These are phyloP conservation scores for Triticum monococcum DNA, from an alignment of 176 grass and related monocot species.

Conservation along the genomic window DNA sequence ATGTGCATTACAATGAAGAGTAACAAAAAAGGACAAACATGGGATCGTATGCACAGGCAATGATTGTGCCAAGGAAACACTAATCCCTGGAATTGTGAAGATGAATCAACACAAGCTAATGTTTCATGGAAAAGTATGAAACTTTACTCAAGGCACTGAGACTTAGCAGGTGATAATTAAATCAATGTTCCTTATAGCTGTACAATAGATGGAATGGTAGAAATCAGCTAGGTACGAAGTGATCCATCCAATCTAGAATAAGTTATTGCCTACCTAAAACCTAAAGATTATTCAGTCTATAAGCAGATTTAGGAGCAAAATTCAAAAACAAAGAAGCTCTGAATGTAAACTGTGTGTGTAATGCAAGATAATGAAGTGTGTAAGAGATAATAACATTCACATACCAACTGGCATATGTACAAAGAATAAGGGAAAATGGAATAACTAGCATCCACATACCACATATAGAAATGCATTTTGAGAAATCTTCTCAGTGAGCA, in stretches of 20 bases:
- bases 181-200: not conserved
- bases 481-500: conserved; percentile 84
- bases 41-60: no score
- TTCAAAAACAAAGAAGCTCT: not conserved
- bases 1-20: no score
- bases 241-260: not conserved
- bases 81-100: no score
- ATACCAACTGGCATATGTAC: conserved; percentile 15
- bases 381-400: conserved; percentile 28
- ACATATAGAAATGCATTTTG: conserved; percentile 83
- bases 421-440: conserved; percentile 15
- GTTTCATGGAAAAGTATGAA: no score
- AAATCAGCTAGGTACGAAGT: not conserved
- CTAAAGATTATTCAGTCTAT: conserved; percentile 14
- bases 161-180: no score
- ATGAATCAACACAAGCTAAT: no score
- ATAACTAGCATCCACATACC: conserved; percentile 45
- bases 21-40: no score
- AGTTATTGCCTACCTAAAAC: conserved; percentile 14
- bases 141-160: no score
- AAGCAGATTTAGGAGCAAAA: not conserved
- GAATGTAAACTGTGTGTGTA: not conserved
- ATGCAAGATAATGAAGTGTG: conserved; percentile 2
- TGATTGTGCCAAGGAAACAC: no score
- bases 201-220: not conserved